A percentile compares a stretch with the other conserved stretches of the same genome.
These are phyloP conservation scores for Monilinia vaccinii-corymbosi DNA, from an alignment of 2,329 filamentous ascomycete species.

Conservation along the genomic window DNA sequence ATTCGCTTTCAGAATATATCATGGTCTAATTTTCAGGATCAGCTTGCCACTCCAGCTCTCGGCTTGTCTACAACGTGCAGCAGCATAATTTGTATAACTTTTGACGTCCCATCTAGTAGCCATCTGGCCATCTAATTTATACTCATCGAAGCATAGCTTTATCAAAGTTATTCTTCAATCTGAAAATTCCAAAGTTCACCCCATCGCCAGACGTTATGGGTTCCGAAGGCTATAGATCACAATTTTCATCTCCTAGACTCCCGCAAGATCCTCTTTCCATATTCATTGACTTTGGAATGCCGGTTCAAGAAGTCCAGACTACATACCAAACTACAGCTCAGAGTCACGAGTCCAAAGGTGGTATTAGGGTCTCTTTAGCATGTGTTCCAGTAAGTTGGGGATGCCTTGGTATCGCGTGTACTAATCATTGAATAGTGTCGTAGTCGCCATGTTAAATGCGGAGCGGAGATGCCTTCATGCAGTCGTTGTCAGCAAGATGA, in stretches of 20 bases:
- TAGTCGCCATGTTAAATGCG: slow-evolving; percentile 38
- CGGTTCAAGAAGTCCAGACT: slow-evolving; percentile 2
- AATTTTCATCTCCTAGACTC: neutral
- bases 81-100: neutral
- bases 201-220: neutral
- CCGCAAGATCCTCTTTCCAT: slow-evolving; percentile 13
- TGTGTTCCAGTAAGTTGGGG: slow-evolving; percentile 35
- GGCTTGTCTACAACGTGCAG: neutral
- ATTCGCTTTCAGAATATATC: neutral
- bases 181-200: neutral
- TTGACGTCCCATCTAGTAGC: neutral
- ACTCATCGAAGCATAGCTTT: neutral
- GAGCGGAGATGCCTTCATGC: slow-evolving; percentile 36
- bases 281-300: slow-evolving; percentile 20
- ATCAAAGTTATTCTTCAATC: neutral
- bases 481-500: slow-evolving; percentile 34
- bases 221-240: neutral
- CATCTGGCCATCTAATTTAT: neutral
- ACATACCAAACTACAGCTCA: neutral
- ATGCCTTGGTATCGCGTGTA: neutral
- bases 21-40: neutral
- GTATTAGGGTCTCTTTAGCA: slow-evolving; percentile 35
- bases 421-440: slow-evolving; percentile 23
- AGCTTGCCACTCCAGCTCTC: neutral
- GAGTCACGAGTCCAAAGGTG: slow-evolving; percentile 13